Percentiles rank a stretch among this genome's conserved stretches.
Conservation (phyloP, 2,329 filamentous ascomycete genomes). For the Phoma sp. region DNA sequence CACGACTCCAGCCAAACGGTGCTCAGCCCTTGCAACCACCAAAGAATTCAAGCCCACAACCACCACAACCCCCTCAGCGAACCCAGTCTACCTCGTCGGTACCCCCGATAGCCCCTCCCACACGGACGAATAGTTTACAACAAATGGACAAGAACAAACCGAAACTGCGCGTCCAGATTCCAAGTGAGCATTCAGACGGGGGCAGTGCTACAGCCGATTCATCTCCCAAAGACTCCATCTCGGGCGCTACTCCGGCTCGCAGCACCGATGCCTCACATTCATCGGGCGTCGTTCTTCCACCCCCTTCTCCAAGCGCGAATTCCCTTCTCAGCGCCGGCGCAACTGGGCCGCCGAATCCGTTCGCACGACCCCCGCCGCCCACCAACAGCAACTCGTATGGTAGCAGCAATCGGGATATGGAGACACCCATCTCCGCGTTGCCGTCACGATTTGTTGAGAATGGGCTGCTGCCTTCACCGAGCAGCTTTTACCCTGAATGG, state of each 20-base stretch:
- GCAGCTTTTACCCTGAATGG: conserved; percentile 93
- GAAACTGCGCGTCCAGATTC: conserved; percentile 91
- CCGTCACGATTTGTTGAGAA: conserved; percentile 90
- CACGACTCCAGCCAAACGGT: conserved; percentile 51
- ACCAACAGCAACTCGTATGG: conserved; percentile 59
- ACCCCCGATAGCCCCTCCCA: conserved; percentile 75
- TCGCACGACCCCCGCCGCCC: conserved; percentile 84
- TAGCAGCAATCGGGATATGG: conserved; percentile 50
- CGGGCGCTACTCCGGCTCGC: conserved; percentile 65
- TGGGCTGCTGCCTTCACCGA: conserved; percentile 87
- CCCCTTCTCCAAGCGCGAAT: conserved; percentile 88
- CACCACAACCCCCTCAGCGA: conserved; percentile 57
- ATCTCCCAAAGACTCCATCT: conserved; percentile 66
- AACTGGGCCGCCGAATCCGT: conserved; percentile 91
- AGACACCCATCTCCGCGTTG: conserved; percentile 92
- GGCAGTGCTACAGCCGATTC: conserved; percentile 78
- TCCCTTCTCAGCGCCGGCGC: conserved; percentile 89
- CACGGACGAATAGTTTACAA: conserved; percentile 73
- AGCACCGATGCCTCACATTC: conserved; percentile 65
- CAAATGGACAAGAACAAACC: conserved; percentile 75
- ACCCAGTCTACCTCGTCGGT: conserved; percentile 67
- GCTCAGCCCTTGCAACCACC: conserved; percentile 62
- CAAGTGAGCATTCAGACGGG: conserved; percentile 84
- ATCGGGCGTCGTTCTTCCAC: conserved; percentile 81
- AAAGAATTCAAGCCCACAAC: conserved; percentile 37